Conservation (phyloP, 2,329 filamentous ascomycete genomes). For the Cryoendolithus antarcticus region DNA sequence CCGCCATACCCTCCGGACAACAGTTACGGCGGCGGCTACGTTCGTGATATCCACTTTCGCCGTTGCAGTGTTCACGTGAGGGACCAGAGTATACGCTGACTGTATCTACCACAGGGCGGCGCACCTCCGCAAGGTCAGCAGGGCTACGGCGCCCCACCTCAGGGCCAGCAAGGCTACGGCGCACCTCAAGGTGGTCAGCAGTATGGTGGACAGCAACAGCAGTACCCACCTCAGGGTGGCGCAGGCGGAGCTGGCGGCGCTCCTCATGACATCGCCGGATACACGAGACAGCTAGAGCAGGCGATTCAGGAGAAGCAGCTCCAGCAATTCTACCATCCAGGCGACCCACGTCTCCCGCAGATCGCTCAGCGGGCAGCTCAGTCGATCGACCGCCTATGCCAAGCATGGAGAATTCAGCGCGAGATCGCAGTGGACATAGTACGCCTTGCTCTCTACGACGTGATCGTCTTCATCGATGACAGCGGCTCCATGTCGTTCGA, state of each 20-base stretch:
- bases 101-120: slow-evolving; percentile 10
- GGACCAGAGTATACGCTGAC: slow-evolving; percentile 5
- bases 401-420: slow-evolving; percentile 44
- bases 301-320: slow-evolving; percentile 50
- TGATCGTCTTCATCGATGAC: slow-evolving; percentile 54
- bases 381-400: slow-evolving; percentile 43
- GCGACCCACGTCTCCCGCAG: slow-evolving; percentile 31
- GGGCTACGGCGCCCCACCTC: slow-evolving; percentile 3
- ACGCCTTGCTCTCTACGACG: slow-evolving; percentile 50
- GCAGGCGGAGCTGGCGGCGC: slow-evolving; percentile 21
- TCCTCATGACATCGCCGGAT: slow-evolving; percentile 40
- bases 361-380: slow-evolving; percentile 37
- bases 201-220: slow-evolving; percentile 15
- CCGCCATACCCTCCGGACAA: slow-evolving; percentile 8
- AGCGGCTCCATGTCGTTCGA: slow-evolving; percentile 59
- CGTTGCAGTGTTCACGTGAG: too few relatives aligned
- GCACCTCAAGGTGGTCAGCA: slow-evolving; percentile 19
- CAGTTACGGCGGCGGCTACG: slow-evolving; percentile 19
- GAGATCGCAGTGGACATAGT: slow-evolving; percentile 53
- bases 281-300: slow-evolving; percentile 43
- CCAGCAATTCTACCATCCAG: slow-evolving; percentile 46
- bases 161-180: slow-evolving; percentile 23
- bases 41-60: slow-evolving; percentile 12
- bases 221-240: slow-evolving; percentile 5
- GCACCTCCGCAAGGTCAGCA: slow-evolving; percentile 21